Base-by-base conservation (phyloP, 2,329 filamentous ascomycete genomes). In the Catunica adiposa region DNA sequence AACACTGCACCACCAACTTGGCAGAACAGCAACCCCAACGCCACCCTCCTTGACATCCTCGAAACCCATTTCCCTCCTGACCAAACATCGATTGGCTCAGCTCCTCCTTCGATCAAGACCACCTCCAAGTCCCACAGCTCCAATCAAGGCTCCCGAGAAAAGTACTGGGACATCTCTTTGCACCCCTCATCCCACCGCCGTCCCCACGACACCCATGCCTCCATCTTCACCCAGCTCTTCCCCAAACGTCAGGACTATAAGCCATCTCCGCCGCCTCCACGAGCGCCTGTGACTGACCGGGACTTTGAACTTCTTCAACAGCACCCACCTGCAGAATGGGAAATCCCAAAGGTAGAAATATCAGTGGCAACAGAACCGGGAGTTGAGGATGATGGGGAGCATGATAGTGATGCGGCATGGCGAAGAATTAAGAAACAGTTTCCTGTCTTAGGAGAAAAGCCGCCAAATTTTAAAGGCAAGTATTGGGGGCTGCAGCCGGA, bases 221-320 rank as follows among this genome's bases (percentile, higher is more conserved):
- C 57, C 25, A 58, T 58, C 54, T 58, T 58, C 37, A 58, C 54
- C 14, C 57, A 58, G 9, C 44, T 58, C 22, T 58, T 58, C 25
- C 57, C 57, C 26, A 58, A 53, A 6, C 56, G 56, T 31, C 47
- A 55, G 23, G 54, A 53, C 4, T 58, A 58, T 26, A 47, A 54
- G 3, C 56, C 56, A 5, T 50, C 26, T 15, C 56, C 56, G 5
- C 29, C 23, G 6, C 26, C 23, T 2, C 48, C 23, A 14, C 48
- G 9, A 29, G 26, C 11, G 46, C 25, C 48, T n/a, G n/a, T 17
- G 3, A 26, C 48, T 14, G 29, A 37, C 26, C 40, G 9, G 11
- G 40, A 44, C 8, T 44, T 44, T 20, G 14, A 44, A 44, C 20
- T 44, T 11, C 20, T 17, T 15, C 14, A 51, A 25, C 48, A 51